phyloP scores from a whole-genome alignment of 768 basidiomycete species.

The Royoungia palumana region DNA sequence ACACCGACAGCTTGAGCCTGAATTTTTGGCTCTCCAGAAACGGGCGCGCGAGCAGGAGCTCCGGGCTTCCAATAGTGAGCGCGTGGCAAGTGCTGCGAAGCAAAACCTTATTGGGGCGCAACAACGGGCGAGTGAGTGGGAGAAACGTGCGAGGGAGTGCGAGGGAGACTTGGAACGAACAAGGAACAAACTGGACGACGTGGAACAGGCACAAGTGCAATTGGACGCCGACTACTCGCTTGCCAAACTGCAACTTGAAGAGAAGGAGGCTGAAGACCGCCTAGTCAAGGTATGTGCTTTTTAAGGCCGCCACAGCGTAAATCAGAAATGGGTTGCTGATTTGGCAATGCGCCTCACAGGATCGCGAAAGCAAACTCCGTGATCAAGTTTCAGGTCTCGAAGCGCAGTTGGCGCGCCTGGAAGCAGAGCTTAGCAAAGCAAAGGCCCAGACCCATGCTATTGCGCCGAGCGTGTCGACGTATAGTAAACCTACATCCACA shows the following conservation, averaged over 20 bases:
- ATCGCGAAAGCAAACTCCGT: constrained; percentile 64
- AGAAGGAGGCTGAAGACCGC: constrained; percentile 68
- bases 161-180: constrained; percentile 61
- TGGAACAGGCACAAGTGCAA: constrained; percentile 61
- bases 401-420: constrained; percentile 52
- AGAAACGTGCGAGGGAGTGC: constrained; percentile 68
- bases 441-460: constrained; percentile 28
- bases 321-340: constrained; percentile 2
- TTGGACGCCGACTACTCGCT: constrained; percentile 70
- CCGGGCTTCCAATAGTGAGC: constrained; percentile 59
- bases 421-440: constrained; percentile 55
- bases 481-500: constrained; percentile 32
- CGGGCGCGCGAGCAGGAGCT: constrained; percentile 70
- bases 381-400: constrained; percentile 66
- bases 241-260: constrained; percentile 69
- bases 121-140: constrained; percentile 80
- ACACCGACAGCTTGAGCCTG: constrained; percentile 57
- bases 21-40: constrained; percentile 64
- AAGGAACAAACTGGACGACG: constrained; percentile 60
- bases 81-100: constrained; percentile 50
- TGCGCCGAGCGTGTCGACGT: constrained; percentile 36
- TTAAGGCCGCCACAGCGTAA: neutral
- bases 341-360: constrained; percentile 41
- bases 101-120: constrained; percentile 70
- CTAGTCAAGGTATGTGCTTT: constrained; percentile 52